phyloP scores from a whole-genome alignment of 2,329 filamentous ascomycete species.

The Plenodomus tracheiphilus region DNA sequence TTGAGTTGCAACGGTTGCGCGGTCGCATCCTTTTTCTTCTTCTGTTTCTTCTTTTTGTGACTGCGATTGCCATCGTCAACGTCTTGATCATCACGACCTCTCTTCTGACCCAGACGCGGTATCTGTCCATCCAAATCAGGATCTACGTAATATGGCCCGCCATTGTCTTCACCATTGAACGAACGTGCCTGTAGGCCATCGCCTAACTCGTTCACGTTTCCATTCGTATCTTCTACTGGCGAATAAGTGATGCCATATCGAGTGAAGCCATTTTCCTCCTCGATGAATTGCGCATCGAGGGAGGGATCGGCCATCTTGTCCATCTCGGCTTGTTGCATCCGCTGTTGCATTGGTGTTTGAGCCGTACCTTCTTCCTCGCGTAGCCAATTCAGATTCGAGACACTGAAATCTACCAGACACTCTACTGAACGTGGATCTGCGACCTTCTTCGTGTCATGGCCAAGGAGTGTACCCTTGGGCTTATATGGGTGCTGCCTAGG shows the following conservation, averaged over 20 bases:
- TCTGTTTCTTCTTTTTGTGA: slow-evolving; percentile 28
- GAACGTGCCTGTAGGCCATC: slow-evolving; percentile 12
- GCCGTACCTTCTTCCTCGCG: slow-evolving; percentile 55
- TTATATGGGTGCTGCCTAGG: slow-evolving; percentile 75
- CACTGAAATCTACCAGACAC: slow-evolving; percentile 84
- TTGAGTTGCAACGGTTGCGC: slow-evolving; percentile 42
- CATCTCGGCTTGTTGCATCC: slow-evolving; percentile 57
- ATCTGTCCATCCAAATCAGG: slow-evolving; percentile 30
- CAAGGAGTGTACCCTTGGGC: slow-evolving; percentile 83
- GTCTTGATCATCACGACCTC: slow-evolving; percentile 31
- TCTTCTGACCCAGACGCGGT: slow-evolving; percentile 38
- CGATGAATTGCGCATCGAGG: slow-evolving; percentile 50
- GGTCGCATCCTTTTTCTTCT: slow-evolving; percentile 44
- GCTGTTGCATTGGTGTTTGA: slow-evolving; percentile 52
- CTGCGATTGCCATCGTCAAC: slow-evolving; percentile 26
- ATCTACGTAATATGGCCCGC: slow-evolving; percentile 28
- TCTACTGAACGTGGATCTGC: slow-evolving; percentile 92
- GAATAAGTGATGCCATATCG: slow-evolving; percentile 50
- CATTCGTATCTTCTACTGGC: slow-evolving; percentile 33
- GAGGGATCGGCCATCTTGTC: slow-evolving; percentile 54
- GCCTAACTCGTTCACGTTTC: slow-evolving; percentile 29
- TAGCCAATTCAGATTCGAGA: slow-evolving; percentile 86
- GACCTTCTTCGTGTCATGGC: slow-evolving; percentile 86
- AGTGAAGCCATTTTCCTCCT: slow-evolving; percentile 44
- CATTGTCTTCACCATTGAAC: slow-evolving; percentile 16